Percentiles rank a stretch among this genome's conserved stretches.
These are phyloP conservation scores for Heimioporus punctisporus DNA, from an alignment of 1,284 basidiomycete species.

Conservation along the genomic window DNA sequence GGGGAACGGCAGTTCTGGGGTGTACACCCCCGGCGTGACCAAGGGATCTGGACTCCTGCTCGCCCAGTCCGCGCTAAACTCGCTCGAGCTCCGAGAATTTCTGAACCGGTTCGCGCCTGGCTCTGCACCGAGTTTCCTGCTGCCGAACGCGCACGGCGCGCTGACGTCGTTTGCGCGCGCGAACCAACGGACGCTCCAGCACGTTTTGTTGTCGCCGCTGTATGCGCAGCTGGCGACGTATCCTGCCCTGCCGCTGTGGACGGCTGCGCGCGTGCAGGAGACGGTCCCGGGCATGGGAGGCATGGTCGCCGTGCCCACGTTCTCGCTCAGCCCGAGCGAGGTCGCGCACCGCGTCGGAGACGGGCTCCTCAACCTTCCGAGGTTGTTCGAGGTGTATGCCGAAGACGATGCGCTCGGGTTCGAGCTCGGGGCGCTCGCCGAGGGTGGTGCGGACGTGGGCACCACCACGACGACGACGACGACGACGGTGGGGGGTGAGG, in stretches of 20 bases:
- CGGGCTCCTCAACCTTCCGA: slow-evolving; percentile 89
- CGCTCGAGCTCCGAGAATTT: slow-evolving; percentile 70
- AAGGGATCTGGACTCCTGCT: slow-evolving; percentile 75
- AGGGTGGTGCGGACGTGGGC: background rate
- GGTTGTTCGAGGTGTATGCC: slow-evolving; percentile 94
- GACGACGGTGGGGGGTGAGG: background rate
- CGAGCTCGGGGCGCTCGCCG: slow-evolving; percentile 54
- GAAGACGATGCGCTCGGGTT: slow-evolving; percentile 92
- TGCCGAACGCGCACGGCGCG: slow-evolving; percentile 59
- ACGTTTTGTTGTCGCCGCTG: slow-evolving; percentile 87
- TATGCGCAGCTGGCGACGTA: slow-evolving; percentile 77
- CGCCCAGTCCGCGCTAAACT: slow-evolving; percentile 83
- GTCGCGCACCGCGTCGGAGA: slow-evolving; percentile 91
- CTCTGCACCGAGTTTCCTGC: slow-evolving; percentile 38
- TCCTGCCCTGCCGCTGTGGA: slow-evolving; percentile 72
- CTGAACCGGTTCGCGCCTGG: slow-evolving; percentile 48
- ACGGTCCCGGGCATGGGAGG: slow-evolving; percentile 41
- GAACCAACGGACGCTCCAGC: slow-evolving; percentile 79
- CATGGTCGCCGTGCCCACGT: slow-evolving; percentile 81
- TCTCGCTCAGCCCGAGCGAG: slow-evolving; percentile 91
- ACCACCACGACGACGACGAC: background rate
- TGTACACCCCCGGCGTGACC: slow-evolving; percentile 61
- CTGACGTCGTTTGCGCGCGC: slow-evolving; percentile 71
- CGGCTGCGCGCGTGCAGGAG: slow-evolving; percentile 40
- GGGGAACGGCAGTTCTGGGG: slow-evolving; percentile 50